Conservation (phyloP, 441 rosid species). For the Omphalea diandra region DNA sequence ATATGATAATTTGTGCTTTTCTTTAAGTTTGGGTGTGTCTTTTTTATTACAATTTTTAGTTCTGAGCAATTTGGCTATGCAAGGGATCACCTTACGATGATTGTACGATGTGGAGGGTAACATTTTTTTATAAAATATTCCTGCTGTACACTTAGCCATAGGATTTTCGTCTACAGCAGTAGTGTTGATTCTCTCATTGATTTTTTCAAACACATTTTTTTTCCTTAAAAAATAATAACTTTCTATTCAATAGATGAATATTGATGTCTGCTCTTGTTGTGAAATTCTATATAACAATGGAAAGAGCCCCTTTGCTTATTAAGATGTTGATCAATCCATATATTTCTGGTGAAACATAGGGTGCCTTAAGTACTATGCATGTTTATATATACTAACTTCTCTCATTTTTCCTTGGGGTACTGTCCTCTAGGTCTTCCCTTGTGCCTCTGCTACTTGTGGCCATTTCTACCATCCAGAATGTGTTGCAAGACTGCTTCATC, state of each 20-base stretch:
- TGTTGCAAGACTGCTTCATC: conserved; percentile 52
- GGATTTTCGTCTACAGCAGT: background rate
- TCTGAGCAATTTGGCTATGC: too few species aligned
- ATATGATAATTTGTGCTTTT: background rate
- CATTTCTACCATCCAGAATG: conserved; percentile 69
- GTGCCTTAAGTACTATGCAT: background rate
- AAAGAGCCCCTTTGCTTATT: background rate
- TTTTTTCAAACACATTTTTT: background rate
- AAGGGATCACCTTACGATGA: too few species aligned
- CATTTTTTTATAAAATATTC: background rate
- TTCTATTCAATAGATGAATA: too few species aligned
- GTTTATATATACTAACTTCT: background rate
- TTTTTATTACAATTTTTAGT: too few species aligned
- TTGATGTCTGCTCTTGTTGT: background rate
- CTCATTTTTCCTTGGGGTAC: background rate
- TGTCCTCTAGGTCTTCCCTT: conserved; percentile 55
- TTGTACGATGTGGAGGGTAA: background rate
- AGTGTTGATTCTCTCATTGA: background rate
- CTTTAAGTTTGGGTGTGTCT: background rate
- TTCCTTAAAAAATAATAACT: background rate
- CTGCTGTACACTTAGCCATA: background rate
- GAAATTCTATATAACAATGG: background rate
- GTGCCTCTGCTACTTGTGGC: conserved; percentile 65
- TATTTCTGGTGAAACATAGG: background rate
- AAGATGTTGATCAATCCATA: background rate